Evolutionary conservation across 768 basidiomycete species (phyloP), one percentile per base, ranked within the genome.

Genomic region (Kwoniella heveanensis): DNA sequence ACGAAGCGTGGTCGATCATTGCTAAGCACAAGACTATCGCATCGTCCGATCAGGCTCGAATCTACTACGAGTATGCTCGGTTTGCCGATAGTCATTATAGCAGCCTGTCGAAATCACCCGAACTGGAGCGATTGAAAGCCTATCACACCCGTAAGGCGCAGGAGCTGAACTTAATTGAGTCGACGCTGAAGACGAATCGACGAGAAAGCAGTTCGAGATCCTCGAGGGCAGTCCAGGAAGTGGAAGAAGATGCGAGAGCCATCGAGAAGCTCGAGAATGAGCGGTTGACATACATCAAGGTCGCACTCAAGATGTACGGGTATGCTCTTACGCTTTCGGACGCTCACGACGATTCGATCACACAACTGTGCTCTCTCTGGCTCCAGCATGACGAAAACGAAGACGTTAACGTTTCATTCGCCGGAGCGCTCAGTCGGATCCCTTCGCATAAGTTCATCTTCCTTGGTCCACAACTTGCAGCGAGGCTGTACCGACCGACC

Each of bases 21-120:
- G 49, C 47, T 10, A 50, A 49, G 53, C 71, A 46, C 29, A 25
- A 65, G 0, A 65, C 64, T 8, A 47, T 67, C 13, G 54, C 44
- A 2, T 29, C 54, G n/a, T 50, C 26, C 19, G 65, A 67, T 7
- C 64, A 64, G 21, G 56, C 63, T 15, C 65, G 61, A 12, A 49
- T 71, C 10, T 66, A 22, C 27, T 58, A 72, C 39, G 85, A 90
- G 70, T 97, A 87, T 76, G 96, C 95, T 0, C 83, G 85, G 25
- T 98, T 98, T 72, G 90, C 94, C 0, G 92, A 98, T 71, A 83
- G 84, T 13, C 94, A 98, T 72, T 93, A 90, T 73, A 86, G 88
- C 64, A 82, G 85, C 1, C 85, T 90, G 36, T 77, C 84, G 19
- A 85, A 86, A 65, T 88, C 90, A 0, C 85, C 89, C 0, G 91